Evolutionary conservation across 805 yeast species (phyloP).

Genomic region (Danielia oregonensis): DNA sequence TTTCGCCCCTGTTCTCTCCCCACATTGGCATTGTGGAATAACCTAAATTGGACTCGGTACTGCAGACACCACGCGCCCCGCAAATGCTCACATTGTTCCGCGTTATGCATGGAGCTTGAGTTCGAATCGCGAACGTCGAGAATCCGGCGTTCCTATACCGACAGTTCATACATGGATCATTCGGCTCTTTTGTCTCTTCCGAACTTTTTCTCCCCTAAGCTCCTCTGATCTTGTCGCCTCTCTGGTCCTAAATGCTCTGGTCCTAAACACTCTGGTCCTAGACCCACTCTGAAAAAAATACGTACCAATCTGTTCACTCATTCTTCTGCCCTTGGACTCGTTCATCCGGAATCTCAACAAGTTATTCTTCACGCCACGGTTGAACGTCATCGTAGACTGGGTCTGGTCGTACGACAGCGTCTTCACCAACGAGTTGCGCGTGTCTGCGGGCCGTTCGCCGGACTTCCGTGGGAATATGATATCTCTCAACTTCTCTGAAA

Average conservation of each 20-base stretch:
- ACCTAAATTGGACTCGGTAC: too few relatives aligned
- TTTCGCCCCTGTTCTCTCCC: background rate
- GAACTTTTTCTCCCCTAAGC: too few relatives aligned
- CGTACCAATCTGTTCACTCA: constrained; percentile 33
- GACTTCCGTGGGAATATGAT: constrained; percentile 13
- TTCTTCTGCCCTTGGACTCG: constrained; percentile 16
- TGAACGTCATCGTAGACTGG: constrained; percentile 29
- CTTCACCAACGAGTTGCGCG: constrained; percentile 9
- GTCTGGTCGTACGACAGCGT: constrained; percentile 36
- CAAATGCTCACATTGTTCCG: too few relatives aligned
- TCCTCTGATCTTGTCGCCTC: too few relatives aligned
- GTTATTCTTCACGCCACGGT: constrained; percentile 21
- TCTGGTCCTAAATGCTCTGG: too few relatives aligned
- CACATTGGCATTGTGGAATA: background rate
- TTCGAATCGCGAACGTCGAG: too few relatives aligned
- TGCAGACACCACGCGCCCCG: too few relatives aligned
- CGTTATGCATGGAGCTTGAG: too few relatives aligned
- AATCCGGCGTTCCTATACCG: too few relatives aligned
- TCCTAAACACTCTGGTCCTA: too few relatives aligned
- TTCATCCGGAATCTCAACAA: constrained; percentile 10
- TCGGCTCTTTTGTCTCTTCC: too few relatives aligned
- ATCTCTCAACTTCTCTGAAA: constrained; percentile 19
- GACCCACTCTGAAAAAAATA: constrained; percentile 20
- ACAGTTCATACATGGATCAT: too few relatives aligned
- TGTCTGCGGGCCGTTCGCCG: background rate